A percentile compares a stretch with the other conserved stretches of the same genome.
Evolutionary conservation across 306 rosid species (phyloP).

Genomic region (Ceratonia siliqua): DNA sequence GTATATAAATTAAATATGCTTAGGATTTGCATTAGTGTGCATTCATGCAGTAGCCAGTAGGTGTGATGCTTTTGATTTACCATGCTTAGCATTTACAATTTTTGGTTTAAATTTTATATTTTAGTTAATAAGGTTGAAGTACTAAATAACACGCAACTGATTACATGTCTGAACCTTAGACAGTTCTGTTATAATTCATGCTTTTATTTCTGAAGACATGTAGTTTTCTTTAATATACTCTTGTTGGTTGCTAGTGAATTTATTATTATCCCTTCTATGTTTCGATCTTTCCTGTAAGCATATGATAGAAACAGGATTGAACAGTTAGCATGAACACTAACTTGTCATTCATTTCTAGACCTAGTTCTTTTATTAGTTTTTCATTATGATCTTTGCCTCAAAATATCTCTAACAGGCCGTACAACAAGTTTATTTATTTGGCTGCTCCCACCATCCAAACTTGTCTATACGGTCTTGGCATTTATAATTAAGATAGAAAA

Average conservation of each 20-base stretch:
- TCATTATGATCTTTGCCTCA: too few species aligned
- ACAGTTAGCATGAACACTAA: neutral
- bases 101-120: neutral
- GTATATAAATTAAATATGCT: neutral
- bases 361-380: slow-evolving; percentile 4
- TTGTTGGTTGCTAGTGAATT: slow-evolving; percentile 13
- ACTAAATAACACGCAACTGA: neutral
- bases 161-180: neutral
- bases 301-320: slow-evolving; percentile 2
- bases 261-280: slow-evolving; percentile 18
- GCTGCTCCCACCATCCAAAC: too few species aligned
- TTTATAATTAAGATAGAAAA: too few species aligned
- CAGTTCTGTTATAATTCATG: neutral
- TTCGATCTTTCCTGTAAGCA: slow-evolving; percentile 17
- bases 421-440: too few species aligned
- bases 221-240: neutral
- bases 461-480: too few species aligned
- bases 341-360: neutral
- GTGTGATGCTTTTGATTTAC: neutral
- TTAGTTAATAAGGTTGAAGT: neutral
- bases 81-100: neutral
- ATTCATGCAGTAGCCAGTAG: neutral
- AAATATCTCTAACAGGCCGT: too few species aligned
- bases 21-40: neutral
- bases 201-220: slow-evolving; percentile 2